phyloP scores from a whole-genome alignment of 306 rosid genomes.

The Ormosia semicastrata region DNA sequence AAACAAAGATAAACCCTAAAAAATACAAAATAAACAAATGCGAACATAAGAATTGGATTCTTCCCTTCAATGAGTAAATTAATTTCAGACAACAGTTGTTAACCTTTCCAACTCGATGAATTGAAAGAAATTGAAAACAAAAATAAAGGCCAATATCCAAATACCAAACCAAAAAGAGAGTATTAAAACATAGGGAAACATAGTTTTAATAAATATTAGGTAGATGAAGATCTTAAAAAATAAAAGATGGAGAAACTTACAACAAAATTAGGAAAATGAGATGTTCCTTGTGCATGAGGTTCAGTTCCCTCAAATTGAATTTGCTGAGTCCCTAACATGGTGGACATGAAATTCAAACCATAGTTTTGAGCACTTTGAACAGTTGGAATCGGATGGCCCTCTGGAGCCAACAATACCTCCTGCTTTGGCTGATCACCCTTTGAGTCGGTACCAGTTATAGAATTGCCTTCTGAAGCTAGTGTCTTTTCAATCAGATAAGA shows the following conservation, averaged over 20 bases:
- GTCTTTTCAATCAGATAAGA: slow-evolving; percentile 34
- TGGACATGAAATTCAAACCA: slow-evolving; percentile 43
- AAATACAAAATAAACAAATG: neutral
- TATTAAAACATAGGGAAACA: neutral
- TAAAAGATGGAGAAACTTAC: slow-evolving; percentile 29
- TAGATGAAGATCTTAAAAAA: neutral
- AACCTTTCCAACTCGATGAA: neutral
- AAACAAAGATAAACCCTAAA: neutral
- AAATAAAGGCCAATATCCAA: neutral
- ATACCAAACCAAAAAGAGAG: slow-evolving; percentile 5
- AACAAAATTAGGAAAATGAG: slow-evolving; percentile 33
- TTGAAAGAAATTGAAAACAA: neutral
- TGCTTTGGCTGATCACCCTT: slow-evolving; percentile 52
- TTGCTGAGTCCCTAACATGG: slow-evolving; percentile 45
- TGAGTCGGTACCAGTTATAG: slow-evolving; percentile 30
- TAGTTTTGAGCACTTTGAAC: slow-evolving; percentile 42
- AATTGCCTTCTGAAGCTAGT: slow-evolving; percentile 40
- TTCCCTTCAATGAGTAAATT: neutral
- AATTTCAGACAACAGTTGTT: neutral
- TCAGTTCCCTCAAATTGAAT: slow-evolving; percentile 43
- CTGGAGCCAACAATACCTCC: slow-evolving; percentile 43
- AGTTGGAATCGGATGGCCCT: slow-evolving; percentile 39
- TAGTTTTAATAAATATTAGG: neutral
- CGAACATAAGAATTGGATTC: neutral
- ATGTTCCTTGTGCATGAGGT: slow-evolving; percentile 38